Percentiles rank a stretch among this genome's conserved stretches.
Conservation (phyloP, 257 asterid genomes). For the Penstemon davidsonii region DNA sequence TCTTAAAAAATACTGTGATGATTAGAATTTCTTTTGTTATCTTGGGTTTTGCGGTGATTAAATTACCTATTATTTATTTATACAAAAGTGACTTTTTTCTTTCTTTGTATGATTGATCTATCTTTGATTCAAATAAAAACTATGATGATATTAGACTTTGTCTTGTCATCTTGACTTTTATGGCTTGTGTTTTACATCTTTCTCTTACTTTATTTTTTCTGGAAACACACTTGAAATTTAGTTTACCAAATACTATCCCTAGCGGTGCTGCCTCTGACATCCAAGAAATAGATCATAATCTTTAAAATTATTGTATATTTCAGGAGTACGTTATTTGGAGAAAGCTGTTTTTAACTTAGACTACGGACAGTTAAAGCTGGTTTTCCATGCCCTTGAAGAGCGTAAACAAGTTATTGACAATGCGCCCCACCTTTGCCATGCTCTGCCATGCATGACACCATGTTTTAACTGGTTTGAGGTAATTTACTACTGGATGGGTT, state of each 20-base stretch:
- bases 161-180: not conserved
- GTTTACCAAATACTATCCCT: not conserved
- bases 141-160: not conserved
- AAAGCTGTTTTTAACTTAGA: slow-evolving; percentile 93
- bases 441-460: slow-evolving; percentile 98
- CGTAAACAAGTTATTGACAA: slow-evolving; percentile 91
- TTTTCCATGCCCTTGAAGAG: slow-evolving; percentile 92
- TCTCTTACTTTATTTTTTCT: slow-evolving; percentile 14
- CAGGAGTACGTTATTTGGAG: slow-evolving; percentile 99
- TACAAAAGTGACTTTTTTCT: no score
- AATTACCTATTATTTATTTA: no score
- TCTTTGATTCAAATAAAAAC: no score
- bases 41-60: not conserved
- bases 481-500: slow-evolving; percentile 89
- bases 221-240: not conserved
- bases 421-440: slow-evolving; percentile 94
- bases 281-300: slow-evolving; percentile 1
- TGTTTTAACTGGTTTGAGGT: slow-evolving; percentile 95
- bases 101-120: no score
- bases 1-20: not conserved
- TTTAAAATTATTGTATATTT: slow-evolving; percentile 22
- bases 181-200: slow-evolving; percentile 10
- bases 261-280: not conserved
- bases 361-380: slow-evolving; percentile 89
- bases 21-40: slow-evolving; percentile 7